phyloP scores from a whole-genome alignment of 2,329 filamentous ascomycete genomes.

The Ilyonectria sp. region DNA sequence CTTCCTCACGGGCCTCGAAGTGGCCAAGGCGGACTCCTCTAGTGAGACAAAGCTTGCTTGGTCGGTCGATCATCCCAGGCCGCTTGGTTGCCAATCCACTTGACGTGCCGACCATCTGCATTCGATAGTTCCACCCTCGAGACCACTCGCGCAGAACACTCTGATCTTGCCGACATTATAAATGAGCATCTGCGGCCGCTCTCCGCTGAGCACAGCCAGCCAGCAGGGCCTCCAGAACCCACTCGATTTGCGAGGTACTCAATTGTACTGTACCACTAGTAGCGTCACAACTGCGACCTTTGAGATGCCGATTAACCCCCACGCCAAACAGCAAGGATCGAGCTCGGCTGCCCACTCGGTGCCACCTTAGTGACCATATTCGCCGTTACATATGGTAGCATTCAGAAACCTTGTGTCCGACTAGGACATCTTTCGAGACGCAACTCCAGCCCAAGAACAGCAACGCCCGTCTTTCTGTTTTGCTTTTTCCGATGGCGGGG shows the following conservation, averaged over 20 bases:
- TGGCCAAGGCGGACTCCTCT: conserved; percentile 41
- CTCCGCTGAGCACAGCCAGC: conserved; percentile 3
- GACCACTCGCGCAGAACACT: conserved; percentile 7
- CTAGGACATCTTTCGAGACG: conserved; percentile 19
- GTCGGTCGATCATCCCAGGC: conserved; percentile 46
- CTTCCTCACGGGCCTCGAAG: conserved; percentile 40
- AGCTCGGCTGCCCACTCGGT: conserved; percentile 20
- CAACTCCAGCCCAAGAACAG: conserved; percentile 24
- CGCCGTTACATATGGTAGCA: conserved; percentile 29
- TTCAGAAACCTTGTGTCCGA: conserved; percentile 22
- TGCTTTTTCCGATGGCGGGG: conserved; percentile 43
- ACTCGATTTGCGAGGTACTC: conserved; percentile 2
- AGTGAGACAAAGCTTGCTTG: conserved; percentile 45
- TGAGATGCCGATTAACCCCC: conserved; percentile 32
- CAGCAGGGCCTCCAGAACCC: conserved; percentile 7
- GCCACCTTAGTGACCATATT: conserved; percentile 23
- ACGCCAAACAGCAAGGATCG: conserved; percentile 37
- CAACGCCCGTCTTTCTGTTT: conserved; percentile 28
- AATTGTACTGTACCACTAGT: conserved; percentile 9
- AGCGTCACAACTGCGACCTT: conserved; percentile 23
- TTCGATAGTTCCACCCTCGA: conserved; percentile 32
- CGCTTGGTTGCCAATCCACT: conserved; percentile 33
- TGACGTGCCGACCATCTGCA: conserved; percentile 34
- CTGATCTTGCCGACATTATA: conserved; percentile 6
- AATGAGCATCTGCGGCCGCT: conserved; percentile 24